A percentile compares a stretch with the other conserved stretches of the same genome.
Conservation (phyloP, 305 asterid genomes). For the Fraxinus dipetala region DNA sequence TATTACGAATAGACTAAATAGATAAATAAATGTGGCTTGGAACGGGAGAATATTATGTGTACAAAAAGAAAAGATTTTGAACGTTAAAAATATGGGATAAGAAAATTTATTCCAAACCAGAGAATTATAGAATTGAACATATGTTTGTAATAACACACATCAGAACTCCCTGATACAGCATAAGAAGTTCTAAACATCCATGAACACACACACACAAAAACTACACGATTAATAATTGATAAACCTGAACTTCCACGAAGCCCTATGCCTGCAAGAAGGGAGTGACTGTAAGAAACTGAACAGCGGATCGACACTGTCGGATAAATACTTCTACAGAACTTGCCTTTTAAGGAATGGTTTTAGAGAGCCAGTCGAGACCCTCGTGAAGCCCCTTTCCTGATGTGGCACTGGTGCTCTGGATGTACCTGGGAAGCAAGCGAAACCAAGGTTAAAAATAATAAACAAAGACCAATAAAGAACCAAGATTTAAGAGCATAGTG, state of each 20-base stretch:
- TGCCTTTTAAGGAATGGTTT: not conserved
- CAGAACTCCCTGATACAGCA: not conserved
- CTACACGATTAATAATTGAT: conserved; percentile 9
- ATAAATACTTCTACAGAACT: too few relatives aligned
- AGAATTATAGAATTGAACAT: not conserved
- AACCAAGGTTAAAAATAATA: not conserved
- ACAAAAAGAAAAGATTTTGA: too few relatives aligned
- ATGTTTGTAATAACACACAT: not conserved
- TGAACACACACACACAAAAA: not conserved
- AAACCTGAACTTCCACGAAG: conserved; percentile 12
- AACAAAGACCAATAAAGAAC: not conserved
- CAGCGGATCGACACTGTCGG: not conserved
- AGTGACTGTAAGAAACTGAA: not conserved
- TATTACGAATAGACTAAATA: too few relatives aligned
- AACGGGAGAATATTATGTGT: too few relatives aligned
- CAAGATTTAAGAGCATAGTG: not conserved
- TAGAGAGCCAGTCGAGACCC: not conserved
- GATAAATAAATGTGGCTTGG: too few relatives aligned
- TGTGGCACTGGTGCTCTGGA: not conserved
- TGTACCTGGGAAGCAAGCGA: not conserved
- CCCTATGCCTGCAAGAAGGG: conserved; percentile 25
- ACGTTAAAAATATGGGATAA: not conserved
- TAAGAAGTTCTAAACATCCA: conserved; percentile 9
- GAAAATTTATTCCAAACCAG: not conserved
- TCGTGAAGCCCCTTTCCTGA: not conserved